These are phyloP conservation scores for Steccherinum ochraceum DNA, from an alignment of 768 basidiomycete species.

Conservation along the genomic window DNA sequence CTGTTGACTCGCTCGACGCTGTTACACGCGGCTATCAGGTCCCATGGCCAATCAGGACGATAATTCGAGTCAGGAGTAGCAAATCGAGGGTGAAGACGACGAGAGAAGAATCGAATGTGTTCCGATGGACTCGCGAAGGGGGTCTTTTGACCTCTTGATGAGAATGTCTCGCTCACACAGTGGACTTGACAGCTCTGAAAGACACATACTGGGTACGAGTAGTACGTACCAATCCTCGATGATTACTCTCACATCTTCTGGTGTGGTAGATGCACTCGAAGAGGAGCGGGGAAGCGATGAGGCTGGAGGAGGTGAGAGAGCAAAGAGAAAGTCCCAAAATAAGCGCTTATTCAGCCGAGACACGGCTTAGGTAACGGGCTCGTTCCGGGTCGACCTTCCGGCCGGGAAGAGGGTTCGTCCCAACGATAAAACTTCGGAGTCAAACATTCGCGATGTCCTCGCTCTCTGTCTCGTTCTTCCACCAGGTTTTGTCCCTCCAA, in stretches of 20 bases:
- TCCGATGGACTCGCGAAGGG: neutral
- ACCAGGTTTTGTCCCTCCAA: neutral
- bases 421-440: neutral
- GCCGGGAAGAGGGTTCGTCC: neutral
- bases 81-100: neutral
- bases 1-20: too few species aligned
- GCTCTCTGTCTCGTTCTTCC: neutral
- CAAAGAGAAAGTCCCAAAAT: too few species aligned
- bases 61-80: neutral
- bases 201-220: neutral
- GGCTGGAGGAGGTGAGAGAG: too few species aligned
- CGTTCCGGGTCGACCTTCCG: neutral
- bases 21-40: neutral
- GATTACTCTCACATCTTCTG: neutral
- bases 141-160: neutral
- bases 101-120: neutral
- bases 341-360: too few species aligned
- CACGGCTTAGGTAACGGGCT: neutral
- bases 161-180: neutral
- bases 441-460: neutral
- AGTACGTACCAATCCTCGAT: neutral
- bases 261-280: neutral
- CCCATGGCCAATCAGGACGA: neutral
- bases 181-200: neutral
- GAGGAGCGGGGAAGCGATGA: neutral